Evolutionary conservation across 1,284 basidiomycete genomes (phyloP), one percentile per base, ranked within the genome.

Genomic region (Ceratobasidium sp.): DNA sequence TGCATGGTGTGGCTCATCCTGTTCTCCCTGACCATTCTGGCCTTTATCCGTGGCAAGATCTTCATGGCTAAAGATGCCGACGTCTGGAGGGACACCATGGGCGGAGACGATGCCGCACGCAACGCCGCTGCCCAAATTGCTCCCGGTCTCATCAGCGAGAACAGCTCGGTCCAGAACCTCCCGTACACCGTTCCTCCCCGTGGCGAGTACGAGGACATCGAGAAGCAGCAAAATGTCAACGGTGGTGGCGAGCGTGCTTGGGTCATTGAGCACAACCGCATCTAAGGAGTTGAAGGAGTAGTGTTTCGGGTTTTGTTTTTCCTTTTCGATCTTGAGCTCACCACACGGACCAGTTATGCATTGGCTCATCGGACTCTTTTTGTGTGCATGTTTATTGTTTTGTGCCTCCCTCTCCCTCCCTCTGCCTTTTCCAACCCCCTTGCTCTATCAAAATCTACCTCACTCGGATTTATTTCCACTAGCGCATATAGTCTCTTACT

Each of bases 361-460:
- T 64, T 71, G 71, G 71, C 57, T 74, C 71, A 74, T 41, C 38
- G 71, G 71, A 74, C 71, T 74, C 71, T 74, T 74, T 64, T 20
- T 64, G 59, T 74, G 33, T 27, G 60, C 60, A 33, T 74, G 23
- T 46, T 62, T 73, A n/a, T 60, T 38, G 35, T 64, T 27, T 64
- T 27, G 41, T 16, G 10, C 30, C 57, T 44, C 71, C 30, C 35
- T 48, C 30, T 1, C 59, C 44, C 62, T 50, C 54, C 44, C 41
- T 12, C 57, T 30, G 33, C 18, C 12, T 30, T 30, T 62, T 23
- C 44, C 59, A n/a, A n/a, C 23, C 23, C 16, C 50, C 44, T 52
- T 33, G n/a, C 46, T 27, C 27, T 27, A 20, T 18, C 16, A 44
- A 23, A 30, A 27, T 12, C 8, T n/a, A 44, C 35, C 44, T 52